These are phyloP conservation scores for Aciculoconidium aculeatum DNA, from an alignment of 805 yeast genomes.

Conservation along the genomic window DNA sequence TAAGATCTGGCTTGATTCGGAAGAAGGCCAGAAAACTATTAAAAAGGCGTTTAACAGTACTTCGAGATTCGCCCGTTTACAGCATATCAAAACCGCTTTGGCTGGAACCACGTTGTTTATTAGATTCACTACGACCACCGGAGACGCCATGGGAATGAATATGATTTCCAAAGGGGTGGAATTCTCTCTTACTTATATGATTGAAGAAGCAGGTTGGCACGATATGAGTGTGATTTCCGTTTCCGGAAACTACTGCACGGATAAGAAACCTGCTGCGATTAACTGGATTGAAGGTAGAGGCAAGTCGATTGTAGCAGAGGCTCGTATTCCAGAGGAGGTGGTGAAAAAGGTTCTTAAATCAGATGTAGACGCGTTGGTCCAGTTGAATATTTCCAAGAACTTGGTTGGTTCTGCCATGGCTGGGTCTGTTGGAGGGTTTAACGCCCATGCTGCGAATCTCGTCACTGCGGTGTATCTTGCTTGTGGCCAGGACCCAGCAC, in stretches of 20 bases:
- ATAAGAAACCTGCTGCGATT: conserved; percentile 95
- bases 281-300: conserved; percentile 99
- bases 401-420: conserved; percentile 98
- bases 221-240: conserved; percentile 92
- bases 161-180: conserved; percentile 99
- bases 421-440: conserved; percentile 95
- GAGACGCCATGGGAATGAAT: conserved; percentile 99
- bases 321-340: conserved; percentile 75
- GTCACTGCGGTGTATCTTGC: conserved; percentile 94
- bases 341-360: conserved; percentile 83
- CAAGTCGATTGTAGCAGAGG: conserved; percentile 95
- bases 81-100: conserved; percentile 83
- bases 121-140: conserved; percentile 96
- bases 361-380: conserved; percentile 87
- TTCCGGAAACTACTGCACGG: conserved; percentile 96
- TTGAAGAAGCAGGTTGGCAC: conserved; percentile 81
- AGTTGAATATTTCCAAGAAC: conserved; percentile 83
- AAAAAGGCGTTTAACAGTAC: conserved; percentile 94
- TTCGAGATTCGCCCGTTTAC: conserved; percentile 93
- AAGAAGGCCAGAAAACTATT: conserved; percentile 78
- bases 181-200: conserved; percentile 75
- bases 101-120: conserved; percentile 88
- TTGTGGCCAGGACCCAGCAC: conserved; percentile 99
- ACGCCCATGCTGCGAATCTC: conserved; percentile 96
- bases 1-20: conserved; percentile 92